Evolutionary conservation across 805 yeast species (phyloP), one percentile per base, ranked within the genome.

Genomic region (Candida maesae): DNA sequence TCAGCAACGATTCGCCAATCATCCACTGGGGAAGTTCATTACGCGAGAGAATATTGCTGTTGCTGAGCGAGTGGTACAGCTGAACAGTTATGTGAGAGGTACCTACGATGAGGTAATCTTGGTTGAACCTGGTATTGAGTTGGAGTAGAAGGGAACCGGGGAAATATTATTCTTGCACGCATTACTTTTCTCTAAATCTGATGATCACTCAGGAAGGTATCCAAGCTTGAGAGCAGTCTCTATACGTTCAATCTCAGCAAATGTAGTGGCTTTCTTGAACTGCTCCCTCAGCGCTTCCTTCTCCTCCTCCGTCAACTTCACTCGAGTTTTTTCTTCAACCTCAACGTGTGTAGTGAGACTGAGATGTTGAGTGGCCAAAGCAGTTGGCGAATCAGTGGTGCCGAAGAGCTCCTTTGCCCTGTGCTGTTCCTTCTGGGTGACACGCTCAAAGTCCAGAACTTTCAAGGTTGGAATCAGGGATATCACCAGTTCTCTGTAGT

Each of bases 161-260:
- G n/a, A n/a, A n/a, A n/a, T n/a, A n/a, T n/a, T n/a, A n/a, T n/a
- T n/a, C n/a, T n/a, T 6, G 28, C n/a, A 25, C 12, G 28, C 28
- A 25, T 25, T 10, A 21, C 10, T 21, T 8, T 25, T 25, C 12
- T 10, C 8, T 8, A n/a, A n/a, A 8, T 9, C 6, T 25, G 14
- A 5, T 5, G n/a, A 9, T 13, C n/a, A 25, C n/a, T 25, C 12
- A n/a, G 33, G 17, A 25, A 59, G 23, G 40, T 62, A 61, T 4
- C 70, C 79, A 25, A 58, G 63, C 41, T 62, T 61, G 33, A 84
- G 63, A 16, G 76, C 67, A 20, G 62, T 65, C 57, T 87, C 95
- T 18, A 89, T 74, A 37, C 76, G 65, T 43, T 81, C 84, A 6
- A 89, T 84, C 47, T 90, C 96, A 6, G 74, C 84, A 42, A 90